phyloP scores from a whole-genome alignment of 2,329 filamentous ascomycete species.

The Diaporthe batatas region DNA sequence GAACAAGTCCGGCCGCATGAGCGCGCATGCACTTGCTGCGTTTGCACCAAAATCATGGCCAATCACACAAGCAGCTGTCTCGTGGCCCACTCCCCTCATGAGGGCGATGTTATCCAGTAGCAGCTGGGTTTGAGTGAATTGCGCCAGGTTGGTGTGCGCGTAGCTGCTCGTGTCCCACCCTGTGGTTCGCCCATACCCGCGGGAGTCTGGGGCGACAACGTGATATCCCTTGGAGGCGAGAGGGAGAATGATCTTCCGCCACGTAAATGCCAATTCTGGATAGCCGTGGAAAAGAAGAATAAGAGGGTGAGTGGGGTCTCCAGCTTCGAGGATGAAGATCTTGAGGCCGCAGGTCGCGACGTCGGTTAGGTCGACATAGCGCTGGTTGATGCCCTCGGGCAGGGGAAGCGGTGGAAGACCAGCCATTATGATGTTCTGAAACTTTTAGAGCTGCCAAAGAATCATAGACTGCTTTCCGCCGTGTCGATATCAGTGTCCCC shows the following conservation, averaged over 20 bases:
- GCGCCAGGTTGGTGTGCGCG: slow-evolving; percentile 71
- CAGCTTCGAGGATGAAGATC: slow-evolving; percentile 72
- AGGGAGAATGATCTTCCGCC: slow-evolving; percentile 72
- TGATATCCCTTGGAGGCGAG: slow-evolving; percentile 73
- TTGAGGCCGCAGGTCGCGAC: slow-evolving; percentile 64
- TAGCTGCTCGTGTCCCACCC: slow-evolving; percentile 71
- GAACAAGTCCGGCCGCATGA: slow-evolving; percentile 76
- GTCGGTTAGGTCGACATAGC: slow-evolving; percentile 63
- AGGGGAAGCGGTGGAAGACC: slow-evolving; percentile 51
- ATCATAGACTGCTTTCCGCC: background rate
- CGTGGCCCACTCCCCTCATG: slow-evolving; percentile 68
- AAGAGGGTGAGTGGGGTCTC: slow-evolving; percentile 62
- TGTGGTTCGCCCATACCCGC: slow-evolving; percentile 76
- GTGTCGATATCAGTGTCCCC: background rate
- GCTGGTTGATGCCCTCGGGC: slow-evolving; percentile 66
- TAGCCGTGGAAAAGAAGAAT: slow-evolving; percentile 76
- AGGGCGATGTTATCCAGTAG: slow-evolving; percentile 55
- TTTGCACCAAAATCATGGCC: slow-evolving; percentile 76
- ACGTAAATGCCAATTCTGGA: slow-evolving; percentile 78
- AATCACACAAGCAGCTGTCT: slow-evolving; percentile 63
- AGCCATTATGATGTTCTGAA: slow-evolving; percentile 10
- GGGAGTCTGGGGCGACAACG: slow-evolving; percentile 76
- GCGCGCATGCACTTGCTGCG: slow-evolving; percentile 69
- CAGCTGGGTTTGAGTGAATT: slow-evolving; percentile 33
- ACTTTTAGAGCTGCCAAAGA: background rate